These are phyloP conservation scores for Pichia sp. DNA, from an alignment of 1,139 yeast genomes.

Conservation along the genomic window DNA sequence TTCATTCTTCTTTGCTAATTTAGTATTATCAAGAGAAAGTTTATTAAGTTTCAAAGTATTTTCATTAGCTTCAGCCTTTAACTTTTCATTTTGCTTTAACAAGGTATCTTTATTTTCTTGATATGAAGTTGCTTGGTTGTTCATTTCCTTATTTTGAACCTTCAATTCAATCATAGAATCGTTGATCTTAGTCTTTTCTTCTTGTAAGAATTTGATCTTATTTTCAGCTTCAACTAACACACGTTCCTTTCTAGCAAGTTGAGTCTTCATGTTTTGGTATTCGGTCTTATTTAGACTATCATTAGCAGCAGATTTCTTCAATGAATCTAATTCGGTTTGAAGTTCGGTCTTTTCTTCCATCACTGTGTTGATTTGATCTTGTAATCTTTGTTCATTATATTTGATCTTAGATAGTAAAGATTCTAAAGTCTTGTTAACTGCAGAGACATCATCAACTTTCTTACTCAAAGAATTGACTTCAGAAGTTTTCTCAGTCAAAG, in stretches of 20 bases:
- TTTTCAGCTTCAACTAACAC: conserved; percentile 27
- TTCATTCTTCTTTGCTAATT: conserved; percentile 47
- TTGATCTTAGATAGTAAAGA: conserved; percentile 9
- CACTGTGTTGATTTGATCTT: conserved; percentile 19
- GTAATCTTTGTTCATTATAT: conserved; percentile 15
- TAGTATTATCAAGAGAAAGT: conserved; percentile 52
- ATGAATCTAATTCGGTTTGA: conserved; percentile 25
- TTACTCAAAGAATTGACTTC: conserved; percentile 13
- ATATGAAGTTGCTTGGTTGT: conserved; percentile 36
- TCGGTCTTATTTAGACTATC: conserved; percentile 33
- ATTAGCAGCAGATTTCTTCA: conserved; percentile 33
- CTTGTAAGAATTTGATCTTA: conserved; percentile 38
- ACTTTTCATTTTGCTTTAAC: conserved; percentile 39
- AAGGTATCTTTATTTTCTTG: conserved; percentile 41
- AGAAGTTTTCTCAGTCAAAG: conserved; percentile 12
- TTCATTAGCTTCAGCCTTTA: conserved; percentile 38
- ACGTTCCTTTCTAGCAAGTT: conserved; percentile 28
- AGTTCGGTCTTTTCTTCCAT: conserved; percentile 31
- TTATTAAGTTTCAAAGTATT: conserved; percentile 38
- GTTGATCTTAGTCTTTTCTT: conserved; percentile 41
- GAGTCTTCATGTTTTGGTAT: conserved; percentile 31
- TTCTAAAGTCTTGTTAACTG: conserved; percentile 34
- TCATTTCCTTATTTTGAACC: conserved; percentile 44
- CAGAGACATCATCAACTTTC: conserved; percentile 20
- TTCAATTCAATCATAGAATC: conserved; percentile 43